Evolutionary conservation across 139 green algal genomes (phyloP).

Genomic region (Tetradesmus obliquus): DNA sequence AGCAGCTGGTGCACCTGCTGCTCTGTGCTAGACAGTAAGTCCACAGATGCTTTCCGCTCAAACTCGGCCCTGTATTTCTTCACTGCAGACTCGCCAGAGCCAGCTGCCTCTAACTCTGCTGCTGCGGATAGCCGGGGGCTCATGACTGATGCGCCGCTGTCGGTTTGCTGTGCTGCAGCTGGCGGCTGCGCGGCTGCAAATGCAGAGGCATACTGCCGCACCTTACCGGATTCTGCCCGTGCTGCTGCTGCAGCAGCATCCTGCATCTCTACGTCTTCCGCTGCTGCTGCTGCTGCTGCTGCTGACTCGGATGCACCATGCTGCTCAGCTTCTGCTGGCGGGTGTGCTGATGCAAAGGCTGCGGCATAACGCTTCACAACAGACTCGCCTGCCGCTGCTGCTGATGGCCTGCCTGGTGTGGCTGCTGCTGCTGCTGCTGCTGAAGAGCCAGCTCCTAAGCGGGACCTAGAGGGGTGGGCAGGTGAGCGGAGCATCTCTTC

Average conservation of each 20-base stretch:
- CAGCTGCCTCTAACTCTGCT: neutral
- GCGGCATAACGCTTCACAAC: neutral
- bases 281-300: neutral
- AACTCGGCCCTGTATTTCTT: neutral
- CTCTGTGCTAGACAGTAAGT: neutral
- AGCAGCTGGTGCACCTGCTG: neutral
- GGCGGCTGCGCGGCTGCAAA: neutral
- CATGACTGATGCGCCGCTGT: neutral
- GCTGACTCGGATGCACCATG: neutral
- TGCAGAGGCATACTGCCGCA: neutral
- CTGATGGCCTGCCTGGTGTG: neutral
- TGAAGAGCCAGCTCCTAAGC: neutral
- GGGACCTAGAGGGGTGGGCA: neutral
- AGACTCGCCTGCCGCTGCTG: neutral
- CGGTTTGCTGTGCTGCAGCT: neutral
- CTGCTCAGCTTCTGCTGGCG: neutral
- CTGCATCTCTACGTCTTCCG: neutral
- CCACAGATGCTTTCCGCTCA: neutral
- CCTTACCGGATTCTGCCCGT: neutral
- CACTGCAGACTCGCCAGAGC: neutral
- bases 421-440: neutral
- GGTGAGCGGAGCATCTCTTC: neutral
- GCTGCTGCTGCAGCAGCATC: neutral
- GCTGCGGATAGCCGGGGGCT: neutral
- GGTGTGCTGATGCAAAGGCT: neutral